Conservation (phyloP, 2,329 filamentous ascomycete genomes). For the Fusarium dlaminii region DNA sequence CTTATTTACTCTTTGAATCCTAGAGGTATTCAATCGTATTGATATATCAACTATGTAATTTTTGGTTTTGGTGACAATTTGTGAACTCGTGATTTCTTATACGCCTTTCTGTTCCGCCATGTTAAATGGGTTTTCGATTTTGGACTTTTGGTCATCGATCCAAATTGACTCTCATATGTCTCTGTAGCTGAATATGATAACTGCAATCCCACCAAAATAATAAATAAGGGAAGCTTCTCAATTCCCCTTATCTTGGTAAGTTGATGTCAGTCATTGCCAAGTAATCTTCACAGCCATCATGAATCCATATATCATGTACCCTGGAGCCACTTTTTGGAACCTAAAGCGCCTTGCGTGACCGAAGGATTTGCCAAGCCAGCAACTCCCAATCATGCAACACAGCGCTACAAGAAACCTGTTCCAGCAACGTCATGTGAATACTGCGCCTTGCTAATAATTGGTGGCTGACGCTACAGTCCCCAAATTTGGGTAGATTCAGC, state of each 20-base stretch:
- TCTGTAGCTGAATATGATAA: not conserved
- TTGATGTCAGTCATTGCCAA: not conserved
- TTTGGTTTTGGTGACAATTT: not conserved
- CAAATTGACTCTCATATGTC: rapidly evolving
- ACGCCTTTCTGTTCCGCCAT: rapidly evolving
- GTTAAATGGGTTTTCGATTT: not conserved
- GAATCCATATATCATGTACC: not conserved
- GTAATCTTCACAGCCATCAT: not conserved
- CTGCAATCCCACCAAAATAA: not conserved
- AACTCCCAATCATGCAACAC: not conserved
- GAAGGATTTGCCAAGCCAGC: not conserved
- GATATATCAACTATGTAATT: too few species aligned
- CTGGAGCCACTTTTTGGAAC: not conserved
- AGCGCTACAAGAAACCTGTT: not conserved
- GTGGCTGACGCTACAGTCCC: not conserved
- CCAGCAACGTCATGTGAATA: not conserved
- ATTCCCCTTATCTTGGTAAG: not conserved
- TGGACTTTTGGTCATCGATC: too few species aligned
- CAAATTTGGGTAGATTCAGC: not conserved
- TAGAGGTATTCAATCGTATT: not conserved
- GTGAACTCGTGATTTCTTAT: rapidly evolving
- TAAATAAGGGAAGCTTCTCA: too few species aligned
- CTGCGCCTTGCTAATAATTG: not conserved
- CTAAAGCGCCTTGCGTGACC: not conserved
- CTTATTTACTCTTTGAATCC: not conserved